Base-by-base conservation (phyloP, 116 monocot genomes). In the Phalaenopsis hybrid region DNA sequence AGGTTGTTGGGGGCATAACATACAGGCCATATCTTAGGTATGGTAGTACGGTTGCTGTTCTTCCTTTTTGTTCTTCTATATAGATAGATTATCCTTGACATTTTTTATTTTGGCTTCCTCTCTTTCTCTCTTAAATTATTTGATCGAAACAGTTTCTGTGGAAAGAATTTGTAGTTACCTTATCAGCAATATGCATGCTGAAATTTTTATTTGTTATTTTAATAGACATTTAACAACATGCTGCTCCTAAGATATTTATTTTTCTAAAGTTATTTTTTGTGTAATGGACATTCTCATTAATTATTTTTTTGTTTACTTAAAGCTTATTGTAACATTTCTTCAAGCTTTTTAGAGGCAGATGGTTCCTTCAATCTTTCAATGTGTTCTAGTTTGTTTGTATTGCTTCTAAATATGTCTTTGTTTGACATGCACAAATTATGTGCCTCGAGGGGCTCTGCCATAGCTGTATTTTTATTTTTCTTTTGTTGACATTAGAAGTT, bases 1-100 rank as follows among this genome's bases (percentile, higher is more conserved):
- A 86, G 8, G 99, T 95, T 25, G 95, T 99, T 79, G 99, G 99
- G 45, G 99, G 99, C 28, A 99, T 99, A 82, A 99, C 99, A 37
- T 99, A 99, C 50, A 95, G 99, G 52, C 99, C 99, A 33, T 93
- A 99, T 87, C 57, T 44, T 33, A 91, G 93, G 99, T 95, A 89
- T 81, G 65, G 34, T 37, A 63, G 17, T 61, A 5, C 43, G 63
- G 28, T n/a, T 61, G 13, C 50, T 4, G 70, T 8, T 77, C 25
- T 51, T 77, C 43, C 50, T 16, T 77, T 18, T 77, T 25, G 9
- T 77, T 49, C 25, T 10, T 2, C 43, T 50, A 50, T 17, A 75
- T 50, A 28, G 11, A 70, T 13, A 23, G 34, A 13, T 34, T 28
- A 70, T 37, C 2, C 37, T 70, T 11, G 10, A 33, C 37, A 34